A percentile compares a stretch with the other conserved stretches of the same genome.
phyloP scores from a whole-genome alignment of 2,329 filamentous ascomycete genomes.

The Neurospora sp. region DNA sequence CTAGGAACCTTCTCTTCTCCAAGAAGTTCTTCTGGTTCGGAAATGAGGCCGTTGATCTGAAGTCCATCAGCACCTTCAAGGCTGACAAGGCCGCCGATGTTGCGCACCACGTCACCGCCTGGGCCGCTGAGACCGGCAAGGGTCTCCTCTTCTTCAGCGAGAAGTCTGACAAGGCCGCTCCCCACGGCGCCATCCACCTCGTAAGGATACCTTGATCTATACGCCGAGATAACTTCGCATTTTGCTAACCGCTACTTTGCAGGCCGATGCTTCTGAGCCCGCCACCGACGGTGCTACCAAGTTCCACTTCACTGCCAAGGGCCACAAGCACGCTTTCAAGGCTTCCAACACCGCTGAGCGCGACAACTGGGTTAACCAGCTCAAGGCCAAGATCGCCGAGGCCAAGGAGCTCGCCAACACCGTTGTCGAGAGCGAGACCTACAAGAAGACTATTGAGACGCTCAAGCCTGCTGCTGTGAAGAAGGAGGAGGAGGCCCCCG shows the following conservation, averaged over 20 bases:
- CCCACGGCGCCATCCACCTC: constrained; percentile 74
- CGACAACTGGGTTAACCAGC: constrained; percentile 80
- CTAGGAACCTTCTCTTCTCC: constrained; percentile 74
- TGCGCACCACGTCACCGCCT: constrained; percentile 72
- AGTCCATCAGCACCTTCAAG: constrained; percentile 68
- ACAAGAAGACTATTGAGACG: constrained; percentile 77
- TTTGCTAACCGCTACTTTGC: constrained; percentile 19
- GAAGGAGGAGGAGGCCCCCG: constrained; percentile 35
- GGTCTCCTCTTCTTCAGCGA: constrained; percentile 88
- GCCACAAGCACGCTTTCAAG: constrained; percentile 93
- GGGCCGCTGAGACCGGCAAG: constrained; percentile 90
- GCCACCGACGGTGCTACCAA: constrained; percentile 66
- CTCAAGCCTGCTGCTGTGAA: constrained; percentile 41
- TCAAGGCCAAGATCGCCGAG: constrained; percentile 75
- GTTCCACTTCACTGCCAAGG: constrained; percentile 76
- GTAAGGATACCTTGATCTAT: constrained; percentile 40
- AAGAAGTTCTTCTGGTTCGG: constrained; percentile 93
- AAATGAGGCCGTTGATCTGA: constrained; percentile 60
- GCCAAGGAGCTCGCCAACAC: constrained; percentile 70
- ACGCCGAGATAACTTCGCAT: neutral
- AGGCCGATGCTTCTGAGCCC: constrained; percentile 58
- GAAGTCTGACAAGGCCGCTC: constrained; percentile 72
- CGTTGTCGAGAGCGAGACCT: constrained; percentile 69
- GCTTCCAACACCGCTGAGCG: constrained; percentile 64
- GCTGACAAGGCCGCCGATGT: constrained; percentile 72